Evolutionary conservation across 164 flowering plant species (phyloP), one percentile per base, ranked within the genome.

Genomic region (Houttuynia cordata): DNA sequence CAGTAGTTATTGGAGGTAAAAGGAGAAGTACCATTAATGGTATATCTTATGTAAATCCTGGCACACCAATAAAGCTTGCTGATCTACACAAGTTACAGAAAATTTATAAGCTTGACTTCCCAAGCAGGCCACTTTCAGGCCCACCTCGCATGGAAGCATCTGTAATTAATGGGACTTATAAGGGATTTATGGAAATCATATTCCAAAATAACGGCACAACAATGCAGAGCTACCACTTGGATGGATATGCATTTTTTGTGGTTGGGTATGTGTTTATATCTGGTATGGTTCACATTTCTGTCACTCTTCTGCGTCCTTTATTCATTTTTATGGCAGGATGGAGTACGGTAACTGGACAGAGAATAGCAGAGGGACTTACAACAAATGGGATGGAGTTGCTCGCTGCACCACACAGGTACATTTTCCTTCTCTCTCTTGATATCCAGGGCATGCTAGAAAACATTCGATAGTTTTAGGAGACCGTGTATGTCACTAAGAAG

Each of bases 231-330:
- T 93, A 86, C 72, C 99, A 93, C 78, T n/a, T 90, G 76, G 79
- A 74, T 71, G 99, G 99, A 69, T 93, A 93, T 78, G 82, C 91
- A 25, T 81, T 93, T 71, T 93, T 90, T 73, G 94, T 90, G 14
- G 99, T 82, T 52, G 99, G 99, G 99, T 93, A 85, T 24, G 78
- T 25, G 18, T 52, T 25, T 12, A 51, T 42, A 23, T 23, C 55
- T 58, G 17, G 25, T 22, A 18, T 21, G 58, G 15, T 15, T 42
- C 50, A 17, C 5, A 8, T 8, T 49, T 3, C 15, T n/a, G 49
- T 12, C 64, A 45, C 2, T 34, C 24, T 67, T 53, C 40, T 25
- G 37, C 21, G 10, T 19, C 52, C 42, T 12, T 5, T 62, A 23
- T 51, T 24, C n/a, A 34, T 22, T 8, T 18, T 37, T 25, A 59